Conservation (phyloP, 1,139 yeast species). For the Arxiozyma heterogenica region DNA sequence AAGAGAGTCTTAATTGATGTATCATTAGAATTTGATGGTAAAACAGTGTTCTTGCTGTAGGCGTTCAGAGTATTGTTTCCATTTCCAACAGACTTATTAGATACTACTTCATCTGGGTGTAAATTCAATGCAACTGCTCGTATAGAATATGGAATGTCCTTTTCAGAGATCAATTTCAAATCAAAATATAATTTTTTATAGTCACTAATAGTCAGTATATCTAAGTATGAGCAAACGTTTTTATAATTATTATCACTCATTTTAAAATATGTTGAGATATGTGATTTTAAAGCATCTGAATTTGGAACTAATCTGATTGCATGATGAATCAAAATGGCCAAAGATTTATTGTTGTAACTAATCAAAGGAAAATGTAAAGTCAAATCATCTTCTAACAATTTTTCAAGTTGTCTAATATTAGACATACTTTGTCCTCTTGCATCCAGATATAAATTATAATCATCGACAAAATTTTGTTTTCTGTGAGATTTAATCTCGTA, state of each 20-base stretch:
- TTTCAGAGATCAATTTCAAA: constrained; percentile 11
- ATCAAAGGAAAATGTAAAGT: constrained; percentile 30
- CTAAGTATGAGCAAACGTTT: constrained; percentile 53
- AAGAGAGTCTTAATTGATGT: constrained; percentile 1
- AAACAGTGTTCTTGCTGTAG: neutral
- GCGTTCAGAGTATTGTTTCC: neutral
- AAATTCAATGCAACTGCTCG: constrained; percentile 31
- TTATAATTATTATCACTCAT: constrained; percentile 21
- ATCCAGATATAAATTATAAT: constrained; percentile 41
- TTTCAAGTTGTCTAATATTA: constrained; percentile 25
- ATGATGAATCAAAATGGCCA: constrained; percentile 31
- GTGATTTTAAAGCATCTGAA: constrained; percentile 3
- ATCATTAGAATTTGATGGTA: neutral
- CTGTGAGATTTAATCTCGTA: constrained; percentile 36
- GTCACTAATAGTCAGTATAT: constrained; percentile 59
- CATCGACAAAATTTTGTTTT: constrained; percentile 30
- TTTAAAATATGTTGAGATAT: constrained; percentile 17
- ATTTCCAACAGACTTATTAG: neutral
- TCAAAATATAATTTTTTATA: constrained; percentile 31
- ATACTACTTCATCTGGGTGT: neutral
- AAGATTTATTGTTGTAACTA: constrained; percentile 39
- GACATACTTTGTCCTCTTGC: constrained; percentile 32
- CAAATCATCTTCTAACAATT: constrained; percentile 27
- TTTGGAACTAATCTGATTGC: constrained; percentile 31
- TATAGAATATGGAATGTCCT: constrained; percentile 23